Conservation (phyloP, 73 alveolate genomes). For the Paramecium sexaurelia region DNA sequence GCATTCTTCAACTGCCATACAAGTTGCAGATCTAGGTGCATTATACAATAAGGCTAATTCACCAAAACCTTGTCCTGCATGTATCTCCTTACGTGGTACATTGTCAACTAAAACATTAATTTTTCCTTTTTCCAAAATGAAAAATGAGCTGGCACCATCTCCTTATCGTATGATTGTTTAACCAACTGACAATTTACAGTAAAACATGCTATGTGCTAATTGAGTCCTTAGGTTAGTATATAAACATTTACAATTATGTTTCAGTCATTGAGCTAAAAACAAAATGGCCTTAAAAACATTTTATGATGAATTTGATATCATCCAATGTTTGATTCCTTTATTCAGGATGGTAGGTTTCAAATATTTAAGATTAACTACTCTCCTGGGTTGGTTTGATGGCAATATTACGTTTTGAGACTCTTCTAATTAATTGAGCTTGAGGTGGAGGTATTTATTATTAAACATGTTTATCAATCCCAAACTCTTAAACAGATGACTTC, state of each 20-base stretch:
- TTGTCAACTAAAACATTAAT: slow-evolving; percentile 57
- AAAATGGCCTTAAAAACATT: slow-evolving; percentile 24
- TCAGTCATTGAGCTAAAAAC: slow-evolving; percentile 18
- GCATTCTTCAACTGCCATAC: slow-evolving; percentile 61
- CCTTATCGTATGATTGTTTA: slow-evolving; percentile 44
- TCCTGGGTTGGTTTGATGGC: background rate
- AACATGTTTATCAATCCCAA: background rate
- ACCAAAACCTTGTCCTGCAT: slow-evolving; percentile 67
- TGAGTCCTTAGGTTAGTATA: background rate
- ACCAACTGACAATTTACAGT: slow-evolving; percentile 32
- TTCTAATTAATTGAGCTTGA: slow-evolving; percentile 27
- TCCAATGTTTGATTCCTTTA: background rate
- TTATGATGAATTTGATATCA: background rate
- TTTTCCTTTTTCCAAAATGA: slow-evolving; percentile 67
- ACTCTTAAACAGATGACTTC: background rate
- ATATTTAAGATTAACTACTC: background rate
- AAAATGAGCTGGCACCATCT: slow-evolving; percentile 60
- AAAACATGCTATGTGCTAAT: slow-evolving; percentile 56
- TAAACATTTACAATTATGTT: background rate
- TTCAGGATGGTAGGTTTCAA: background rate
- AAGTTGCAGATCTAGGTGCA: slow-evolving; percentile 73
- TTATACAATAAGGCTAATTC: slow-evolving; percentile 71
- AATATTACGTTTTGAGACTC: slow-evolving; percentile 33
- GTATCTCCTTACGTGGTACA: slow-evolving; percentile 45
- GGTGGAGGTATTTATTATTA: background rate